Percentiles rank a stretch among this genome's conserved stretches.
Evolutionary conservation across 805 yeast species (phyloP).

Genomic region (Spathaspora passalidarum): DNA sequence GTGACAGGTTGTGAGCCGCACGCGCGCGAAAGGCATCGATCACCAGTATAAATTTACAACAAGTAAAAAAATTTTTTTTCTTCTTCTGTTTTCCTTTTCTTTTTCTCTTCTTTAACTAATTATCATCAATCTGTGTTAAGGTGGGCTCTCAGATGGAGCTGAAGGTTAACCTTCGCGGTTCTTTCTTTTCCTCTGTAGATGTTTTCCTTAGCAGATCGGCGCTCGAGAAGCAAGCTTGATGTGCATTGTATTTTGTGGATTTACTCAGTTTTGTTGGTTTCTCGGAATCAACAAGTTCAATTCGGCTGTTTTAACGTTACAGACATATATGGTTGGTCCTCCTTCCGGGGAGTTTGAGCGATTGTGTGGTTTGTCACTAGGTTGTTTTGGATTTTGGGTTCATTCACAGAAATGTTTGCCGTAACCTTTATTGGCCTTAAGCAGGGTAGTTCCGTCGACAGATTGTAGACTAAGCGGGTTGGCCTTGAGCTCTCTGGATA

Average conservation of each 20-base stretch:
- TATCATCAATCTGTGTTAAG: conserved; percentile 52
- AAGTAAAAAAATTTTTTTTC: conserved; percentile 5
- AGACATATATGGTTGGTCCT: conserved; percentile 33
- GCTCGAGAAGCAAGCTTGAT: conserved; percentile 64
- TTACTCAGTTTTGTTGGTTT: conserved; percentile 4
- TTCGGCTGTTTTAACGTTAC: conserved; percentile 20
- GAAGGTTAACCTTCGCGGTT: conserved; percentile 29
- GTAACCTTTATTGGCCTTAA: conserved; percentile 42
- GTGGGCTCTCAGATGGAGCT: conserved; percentile 37
- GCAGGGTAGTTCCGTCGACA: conserved; percentile 98
- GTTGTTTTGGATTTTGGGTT: conserved; percentile 14
- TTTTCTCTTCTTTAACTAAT: conserved; percentile 17
- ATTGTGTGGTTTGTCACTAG: conserved; percentile 21
- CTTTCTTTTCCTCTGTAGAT: conserved; percentile 28
- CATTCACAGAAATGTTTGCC: conserved; percentile 5
- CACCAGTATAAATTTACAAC: conserved; percentile 12
- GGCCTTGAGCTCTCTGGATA: conserved; percentile 55
- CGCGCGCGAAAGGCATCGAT: background rate
- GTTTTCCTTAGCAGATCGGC: conserved; percentile 58
- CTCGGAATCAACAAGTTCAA: conserved; percentile 17
- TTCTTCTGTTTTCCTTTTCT: conserved; percentile 7
- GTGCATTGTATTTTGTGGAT: conserved; percentile 8
- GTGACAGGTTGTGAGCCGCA: background rate
- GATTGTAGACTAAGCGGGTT: conserved; percentile 73
- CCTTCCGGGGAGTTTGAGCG: conserved; percentile 52